These are phyloP conservation scores for Mrakia gelida DNA, from an alignment of 768 basidiomycete genomes.

Conservation along the genomic window DNA sequence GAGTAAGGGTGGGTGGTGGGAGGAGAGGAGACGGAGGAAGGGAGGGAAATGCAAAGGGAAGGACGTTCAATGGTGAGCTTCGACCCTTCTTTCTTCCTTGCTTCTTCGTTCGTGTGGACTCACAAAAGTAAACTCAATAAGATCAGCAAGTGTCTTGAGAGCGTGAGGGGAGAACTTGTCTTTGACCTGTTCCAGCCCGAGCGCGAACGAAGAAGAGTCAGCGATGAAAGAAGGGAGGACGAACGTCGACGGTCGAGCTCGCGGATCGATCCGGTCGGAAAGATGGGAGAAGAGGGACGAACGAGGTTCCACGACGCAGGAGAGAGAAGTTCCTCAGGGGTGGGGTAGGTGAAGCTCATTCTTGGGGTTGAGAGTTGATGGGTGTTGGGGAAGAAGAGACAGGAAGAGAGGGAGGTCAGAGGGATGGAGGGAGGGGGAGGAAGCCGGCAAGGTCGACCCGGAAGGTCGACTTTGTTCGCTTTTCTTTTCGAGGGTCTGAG, in stretches of 20 bases:
- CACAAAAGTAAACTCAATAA: conserved; percentile 81
- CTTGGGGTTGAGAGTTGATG: neutral
- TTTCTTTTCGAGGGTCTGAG: too few relatives aligned
- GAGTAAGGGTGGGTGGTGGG: neutral
- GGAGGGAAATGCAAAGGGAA: neutral
- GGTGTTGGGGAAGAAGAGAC: neutral
- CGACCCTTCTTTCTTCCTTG: neutral
- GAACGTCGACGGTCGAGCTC: conserved; percentile 39
- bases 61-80: neutral
- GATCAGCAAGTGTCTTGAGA: conserved; percentile 76
- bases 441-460: neutral
- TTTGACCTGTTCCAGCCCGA: conserved; percentile 50
- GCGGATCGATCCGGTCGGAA: conserved; percentile 31
- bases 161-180: conserved; percentile 88
- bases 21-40: neutral
- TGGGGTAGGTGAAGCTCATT: conserved; percentile 12
- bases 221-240: neutral
- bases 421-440: neutral
- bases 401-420: neutral
- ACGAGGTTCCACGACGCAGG: conserved; percentile 85
- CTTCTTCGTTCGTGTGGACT: neutral
- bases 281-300: conserved; percentile 38
- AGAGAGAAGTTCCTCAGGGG: conserved; percentile 55
- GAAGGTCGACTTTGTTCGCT: too few relatives aligned
- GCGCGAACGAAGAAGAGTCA: neutral